phyloP scores from a whole-genome alignment of 805 yeast genomes.

The Nadsonia fulvescens region DNA sequence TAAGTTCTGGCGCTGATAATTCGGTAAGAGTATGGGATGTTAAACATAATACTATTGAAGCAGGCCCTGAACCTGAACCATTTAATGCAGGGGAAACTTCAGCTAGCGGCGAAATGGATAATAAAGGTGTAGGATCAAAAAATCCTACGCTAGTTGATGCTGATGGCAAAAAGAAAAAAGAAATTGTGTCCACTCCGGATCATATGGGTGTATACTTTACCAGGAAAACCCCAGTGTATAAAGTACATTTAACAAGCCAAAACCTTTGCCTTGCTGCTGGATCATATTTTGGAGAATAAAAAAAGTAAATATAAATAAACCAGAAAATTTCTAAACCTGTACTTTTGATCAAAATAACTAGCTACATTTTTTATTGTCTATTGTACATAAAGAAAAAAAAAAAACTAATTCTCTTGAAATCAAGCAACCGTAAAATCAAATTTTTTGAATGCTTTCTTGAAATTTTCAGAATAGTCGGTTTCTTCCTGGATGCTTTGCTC shows the following conservation, averaged over 20 bases:
- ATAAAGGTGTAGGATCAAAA: too few species aligned
- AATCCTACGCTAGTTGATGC: conserved; percentile 8
- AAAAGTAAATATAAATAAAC: too few species aligned
- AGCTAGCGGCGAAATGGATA: too few species aligned
- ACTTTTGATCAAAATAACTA: too few species aligned
- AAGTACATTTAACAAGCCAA: conserved; percentile 79
- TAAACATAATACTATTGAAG: conserved; percentile 65
- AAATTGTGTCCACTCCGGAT: conserved; percentile 68
- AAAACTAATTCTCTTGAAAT: too few species aligned
- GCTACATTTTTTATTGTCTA: too few species aligned
- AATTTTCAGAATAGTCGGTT: conserved; percentile 38
- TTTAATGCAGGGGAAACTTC: conserved; percentile 20
- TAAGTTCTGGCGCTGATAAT: conserved; percentile 84
- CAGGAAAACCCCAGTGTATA: conserved; percentile 83
- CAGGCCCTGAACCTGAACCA: conserved; percentile 61
- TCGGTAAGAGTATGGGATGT: conserved; percentile 94
- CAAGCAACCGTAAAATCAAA: conserved; percentile 47
- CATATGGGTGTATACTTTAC: conserved; percentile 89
- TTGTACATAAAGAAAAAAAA: too few species aligned
- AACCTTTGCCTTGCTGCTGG: conserved; percentile 90
- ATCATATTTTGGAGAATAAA: conserved; percentile 37
- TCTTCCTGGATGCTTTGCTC: conserved; percentile 47
- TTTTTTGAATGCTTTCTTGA: conserved; percentile 35
- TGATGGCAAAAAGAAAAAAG: conserved; percentile 33
- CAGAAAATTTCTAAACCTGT: too few species aligned